Evolutionary conservation across 768 basidiomycete genomes (phyloP), one percentile per base, ranked within the genome.

Genomic region (Austroboletus eburneus): DNA sequence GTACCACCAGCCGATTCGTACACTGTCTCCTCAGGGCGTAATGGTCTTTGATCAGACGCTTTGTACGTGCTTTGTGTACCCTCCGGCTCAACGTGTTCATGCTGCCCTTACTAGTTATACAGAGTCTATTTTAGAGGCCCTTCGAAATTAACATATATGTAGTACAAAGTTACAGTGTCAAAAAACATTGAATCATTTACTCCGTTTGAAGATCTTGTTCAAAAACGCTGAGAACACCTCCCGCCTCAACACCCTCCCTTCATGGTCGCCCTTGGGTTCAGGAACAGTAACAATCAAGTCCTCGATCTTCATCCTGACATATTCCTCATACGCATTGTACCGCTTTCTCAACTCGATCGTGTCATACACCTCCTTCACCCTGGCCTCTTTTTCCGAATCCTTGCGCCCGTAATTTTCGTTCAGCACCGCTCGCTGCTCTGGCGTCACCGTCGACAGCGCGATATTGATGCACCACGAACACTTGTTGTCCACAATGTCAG

Each of bases 401-500:
- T 84, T 85, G 38, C 68, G 69, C 7, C 84, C 83, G 59, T 88
- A 87, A 64, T 82, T 81, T 18, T 71, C 76, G 57, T 85, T 81
- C n/a, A 85, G 71, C 21, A 81, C 62, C 22, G 64, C 64, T 29
- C 79, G 76, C 63, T 86, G 84, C n/a, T 60, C 75, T 0, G 79
- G 70, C 4, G 69, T 72, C 2, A 76, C 81, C 34, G 72, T 63
- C 16, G 69, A 65, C 48, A 98, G 74, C 23, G 92, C 96, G 18
- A 81, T 83, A 70, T 96, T 97, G 66, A n/a, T n/a, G n/a, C n/a
- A n/a, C n/a, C n/a, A n/a, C n/a, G n/a, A n/a, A n/a, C n/a, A n/a
- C n/a, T n/a, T 99, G 81, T 97, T 97, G 69, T 99, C 95, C 48
- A 97, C 67, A 59, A 99, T 99, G 66, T 98, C 96, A 14, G 95